phyloP scores from a whole-genome alignment of 2,329 filamentous ascomycete genomes.

The Chaetomiaceae sp. region DNA sequence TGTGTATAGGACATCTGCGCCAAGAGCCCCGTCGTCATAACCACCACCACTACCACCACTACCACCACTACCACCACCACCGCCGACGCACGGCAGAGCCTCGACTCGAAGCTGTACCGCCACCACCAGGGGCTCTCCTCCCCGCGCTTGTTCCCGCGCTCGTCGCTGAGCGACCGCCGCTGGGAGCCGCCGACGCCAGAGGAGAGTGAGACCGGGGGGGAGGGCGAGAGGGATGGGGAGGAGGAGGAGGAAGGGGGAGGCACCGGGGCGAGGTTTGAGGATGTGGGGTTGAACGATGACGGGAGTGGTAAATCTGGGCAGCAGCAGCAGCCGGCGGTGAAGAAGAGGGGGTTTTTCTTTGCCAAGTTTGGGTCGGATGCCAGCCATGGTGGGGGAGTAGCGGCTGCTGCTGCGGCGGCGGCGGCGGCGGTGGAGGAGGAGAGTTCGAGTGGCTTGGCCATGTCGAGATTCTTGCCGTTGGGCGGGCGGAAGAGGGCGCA shows the following conservation, averaged over 20 bases:
- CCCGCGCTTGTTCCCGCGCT: constrained; percentile 42
- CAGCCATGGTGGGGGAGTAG: constrained; percentile 8
- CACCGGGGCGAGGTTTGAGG: constrained; percentile 61
- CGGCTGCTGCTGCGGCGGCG: neutral
- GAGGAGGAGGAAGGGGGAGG: neutral
- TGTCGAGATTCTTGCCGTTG: constrained; percentile 8
- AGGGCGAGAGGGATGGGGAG: neutral
- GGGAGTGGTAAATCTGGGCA: constrained; percentile 28
- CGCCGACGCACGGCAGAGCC: constrained; percentile 66
- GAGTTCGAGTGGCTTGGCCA: neutral
- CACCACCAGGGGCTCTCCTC: neutral
- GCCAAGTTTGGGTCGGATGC: constrained; percentile 67
- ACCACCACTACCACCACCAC: constrained; percentile 14
- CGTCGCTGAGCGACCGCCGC: constrained; percentile 53
- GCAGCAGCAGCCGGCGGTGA: constrained; percentile 40
- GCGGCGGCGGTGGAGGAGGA: neutral
- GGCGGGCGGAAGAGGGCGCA: constrained; percentile 63
- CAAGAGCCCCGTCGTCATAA: constrained; percentile 68
- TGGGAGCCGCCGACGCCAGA: constrained; percentile 62
- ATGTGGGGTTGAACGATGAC: constrained; percentile 82
- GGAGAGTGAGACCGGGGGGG: constrained; percentile 40
- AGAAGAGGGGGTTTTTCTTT: constrained; percentile 81
- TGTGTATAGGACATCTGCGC: constrained; percentile 76
- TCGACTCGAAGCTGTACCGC: constrained; percentile 58
- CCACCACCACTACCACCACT: too few relatives aligned